phyloP scores from a whole-genome alignment of 2,329 filamentous ascomycete genomes.

The Aureobasidium lini region DNA sequence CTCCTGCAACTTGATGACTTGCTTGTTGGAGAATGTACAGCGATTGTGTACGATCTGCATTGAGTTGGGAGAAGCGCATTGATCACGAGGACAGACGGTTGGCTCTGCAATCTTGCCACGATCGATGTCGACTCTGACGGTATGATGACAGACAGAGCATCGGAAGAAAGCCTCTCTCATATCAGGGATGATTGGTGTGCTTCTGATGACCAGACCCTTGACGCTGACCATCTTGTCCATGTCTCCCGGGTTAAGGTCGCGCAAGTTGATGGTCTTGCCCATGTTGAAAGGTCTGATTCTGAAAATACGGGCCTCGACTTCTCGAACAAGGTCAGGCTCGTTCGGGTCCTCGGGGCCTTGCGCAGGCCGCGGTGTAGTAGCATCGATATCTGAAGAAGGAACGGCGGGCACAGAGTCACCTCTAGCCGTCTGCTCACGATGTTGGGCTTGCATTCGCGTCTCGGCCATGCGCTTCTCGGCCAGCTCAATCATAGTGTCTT shows the following conservation, averaged over 20 bases:
- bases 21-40: conserved; percentile 91
- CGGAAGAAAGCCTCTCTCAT: conserved; percentile 99
- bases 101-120: conserved; percentile 94
- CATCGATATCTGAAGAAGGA: conserved; percentile 59
- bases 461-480: conserved; percentile 71
- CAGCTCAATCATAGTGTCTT: conserved; percentile 87
- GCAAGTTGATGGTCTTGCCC: conserved; percentile 79
- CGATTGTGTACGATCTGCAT: conserved; percentile 99
- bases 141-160: conserved; percentile 88
- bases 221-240: conserved; percentile 95
- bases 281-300: conserved; percentile 85
- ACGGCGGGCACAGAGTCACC: conserved; percentile 69
- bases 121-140: conserved; percentile 83
- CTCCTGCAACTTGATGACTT: conserved; percentile 97
- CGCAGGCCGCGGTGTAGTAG: conserved; percentile 31
- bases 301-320: conserved; percentile 73
- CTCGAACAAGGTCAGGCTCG: conserved; percentile 63
- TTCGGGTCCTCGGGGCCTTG: conserved; percentile 36
- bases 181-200: conserved; percentile 93
- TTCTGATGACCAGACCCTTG: conserved; percentile 91
- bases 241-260: conserved; percentile 88
- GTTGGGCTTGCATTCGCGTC: conserved; percentile 48
- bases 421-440: conserved; percentile 27
- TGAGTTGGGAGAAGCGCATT: conserved; percentile 80
- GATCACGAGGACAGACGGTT: conserved; percentile 74